A percentile compares a stretch with the other conserved stretches of the same genome.
These are phyloP conservation scores for Penicillium soppii DNA, from an alignment of 495 filamentous ascomycete genomes.

Conservation along the genomic window DNA sequence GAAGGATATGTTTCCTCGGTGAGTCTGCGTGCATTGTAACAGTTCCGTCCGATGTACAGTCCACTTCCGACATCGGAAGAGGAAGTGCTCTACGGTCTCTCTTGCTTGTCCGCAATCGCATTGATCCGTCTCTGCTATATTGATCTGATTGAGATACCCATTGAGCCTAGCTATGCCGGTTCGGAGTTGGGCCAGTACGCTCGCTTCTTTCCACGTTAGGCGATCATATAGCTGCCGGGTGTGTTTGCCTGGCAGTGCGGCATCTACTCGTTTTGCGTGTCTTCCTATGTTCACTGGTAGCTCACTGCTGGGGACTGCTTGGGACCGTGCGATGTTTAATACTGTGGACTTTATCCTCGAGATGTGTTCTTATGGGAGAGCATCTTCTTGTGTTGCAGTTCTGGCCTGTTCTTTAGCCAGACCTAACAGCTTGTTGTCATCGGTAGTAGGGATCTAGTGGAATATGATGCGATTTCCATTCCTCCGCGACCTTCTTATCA, in stretches of 20 bases:
- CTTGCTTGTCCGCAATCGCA: conserved; percentile 29
- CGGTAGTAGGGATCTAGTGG: conserved; percentile 11
- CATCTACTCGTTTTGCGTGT: too few relatives aligned
- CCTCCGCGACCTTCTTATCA: too few relatives aligned
- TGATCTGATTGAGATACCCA: conserved; percentile 25
- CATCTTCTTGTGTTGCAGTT: conserved; percentile 12
- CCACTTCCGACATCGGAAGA: too few relatives aligned
- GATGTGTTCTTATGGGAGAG: conserved; percentile 12
- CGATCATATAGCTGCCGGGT: conserved; percentile 8
- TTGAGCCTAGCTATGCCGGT: conserved; percentile 35
- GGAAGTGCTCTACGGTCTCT: too few relatives aligned
- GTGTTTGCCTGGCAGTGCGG: conserved; percentile 31
- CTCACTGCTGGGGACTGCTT: conserved; percentile 2
- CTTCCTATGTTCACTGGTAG: conserved; percentile 23
- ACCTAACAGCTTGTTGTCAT: conserved; percentile 20
- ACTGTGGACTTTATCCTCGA: conserved; percentile 18
- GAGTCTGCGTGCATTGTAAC: too few relatives aligned
- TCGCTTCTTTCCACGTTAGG: conserved; percentile 29
- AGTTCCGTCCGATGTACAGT: too few relatives aligned
- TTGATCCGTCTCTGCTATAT: conserved; percentile 2
- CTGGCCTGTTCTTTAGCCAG: conserved; percentile 28
- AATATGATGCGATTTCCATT: conserved; percentile 17
- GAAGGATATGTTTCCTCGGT: too few relatives aligned
- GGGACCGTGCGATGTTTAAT: conserved; percentile 18
- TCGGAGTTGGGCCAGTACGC: conserved; percentile 29